Conservation (phyloP, 1,284 basidiomycete species). For the Somion occarium region DNA sequence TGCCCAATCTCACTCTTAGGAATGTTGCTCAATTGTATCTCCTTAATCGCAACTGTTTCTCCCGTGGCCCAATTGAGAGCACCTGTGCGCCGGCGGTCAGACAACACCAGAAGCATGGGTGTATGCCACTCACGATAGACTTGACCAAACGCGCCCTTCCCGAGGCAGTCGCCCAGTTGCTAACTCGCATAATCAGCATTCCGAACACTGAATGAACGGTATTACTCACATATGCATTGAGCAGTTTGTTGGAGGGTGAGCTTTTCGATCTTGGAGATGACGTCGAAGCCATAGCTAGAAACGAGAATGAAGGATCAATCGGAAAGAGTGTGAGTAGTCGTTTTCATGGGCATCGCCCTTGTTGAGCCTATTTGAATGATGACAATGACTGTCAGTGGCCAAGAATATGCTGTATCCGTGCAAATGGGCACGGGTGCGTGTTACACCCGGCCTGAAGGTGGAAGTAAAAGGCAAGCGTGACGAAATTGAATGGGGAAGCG, state of each 20-base stretch:
- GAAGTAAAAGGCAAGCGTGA: background rate
- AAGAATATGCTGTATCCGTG: background rate
- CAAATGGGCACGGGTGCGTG: background rate
- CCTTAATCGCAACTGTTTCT: conserved; percentile 95
- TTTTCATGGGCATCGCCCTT: conserved; percentile 2
- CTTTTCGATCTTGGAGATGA: conserved; percentile 18
- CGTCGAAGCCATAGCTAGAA: conserved; percentile 16
- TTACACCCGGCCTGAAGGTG: background rate
- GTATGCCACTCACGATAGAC: conserved; percentile 91
- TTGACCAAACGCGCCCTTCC: conserved; percentile 92
- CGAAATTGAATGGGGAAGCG: background rate
- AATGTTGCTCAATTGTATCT: conserved; percentile 90
- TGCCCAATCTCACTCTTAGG: conserved; percentile 90
- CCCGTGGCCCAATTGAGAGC: conserved; percentile 96
- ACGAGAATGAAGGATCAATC: background rate
- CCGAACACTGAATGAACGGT: background rate
- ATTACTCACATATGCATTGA: conserved; percentile 33
- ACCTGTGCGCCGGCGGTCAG: conserved; percentile 38
- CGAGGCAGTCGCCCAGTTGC: conserved; percentile 93
- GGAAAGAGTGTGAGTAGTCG: background rate
- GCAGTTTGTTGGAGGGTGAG: conserved; percentile 27
- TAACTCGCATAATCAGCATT: conserved; percentile 26
- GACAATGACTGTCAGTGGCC: background rate
- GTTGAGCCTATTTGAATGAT: conserved; percentile 1
- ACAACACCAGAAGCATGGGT: background rate